These are phyloP conservation scores for Aspergillus quadricinctus DNA, from an alignment of 2,329 filamentous ascomycete species.

Conservation along the genomic window DNA sequence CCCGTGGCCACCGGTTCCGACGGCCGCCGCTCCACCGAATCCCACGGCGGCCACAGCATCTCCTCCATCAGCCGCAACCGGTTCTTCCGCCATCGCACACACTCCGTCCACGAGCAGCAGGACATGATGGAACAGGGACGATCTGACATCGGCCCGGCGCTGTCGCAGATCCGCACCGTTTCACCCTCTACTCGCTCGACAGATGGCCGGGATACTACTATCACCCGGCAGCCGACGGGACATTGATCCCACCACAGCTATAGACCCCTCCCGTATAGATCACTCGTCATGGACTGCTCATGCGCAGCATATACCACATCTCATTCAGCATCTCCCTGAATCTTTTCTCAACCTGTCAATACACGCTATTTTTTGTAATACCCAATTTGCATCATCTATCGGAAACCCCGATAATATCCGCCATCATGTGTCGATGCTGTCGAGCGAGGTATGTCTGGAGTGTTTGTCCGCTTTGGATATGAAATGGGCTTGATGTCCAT, in stretches of 20 bases:
- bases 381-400: background rate
- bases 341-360: background rate
- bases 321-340: background rate
- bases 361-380: background rate
- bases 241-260: background rate
- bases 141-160: slow-evolving; percentile 26
- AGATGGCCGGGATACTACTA: background rate
- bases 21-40: slow-evolving; percentile 27
- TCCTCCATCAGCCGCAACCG: slow-evolving; percentile 52
- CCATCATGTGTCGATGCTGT: background rate
- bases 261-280: background rate
- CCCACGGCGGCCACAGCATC: slow-evolving; percentile 27
- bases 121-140: slow-evolving; percentile 47
- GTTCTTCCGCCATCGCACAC: slow-evolving; percentile 54
- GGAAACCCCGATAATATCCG: too few species aligned
- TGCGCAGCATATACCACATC: background rate
- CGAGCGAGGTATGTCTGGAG: background rate
- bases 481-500: background rate
- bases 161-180: slow-evolving; percentile 10
- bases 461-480: background rate
- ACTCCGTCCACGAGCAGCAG: slow-evolving; percentile 26
- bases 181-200: slow-evolving; percentile 4
- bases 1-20: slow-evolving; percentile 13
- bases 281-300: background rate
- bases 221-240: background rate